Conservation (phyloP, 176 grass and related monocot species). For the maize (Zea mays) region Zm-B73-REFERENCE-NAM-5.0 NC_050100.1:63257501-63258000, state of each 20-base stretch:
- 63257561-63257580: no score
- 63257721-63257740: background rate
- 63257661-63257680: background rate
- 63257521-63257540: no score
- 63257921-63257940: background rate
- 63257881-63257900: background rate
- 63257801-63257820: background rate
- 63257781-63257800: background rate
- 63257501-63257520: no score
- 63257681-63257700: background rate
- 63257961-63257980: no score
- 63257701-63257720: background rate
- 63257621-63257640: no score
- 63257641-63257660: background rate
- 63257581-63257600: no score
- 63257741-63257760: slow-evolving; percentile 49
- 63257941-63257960: background rate
- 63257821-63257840: background rate
- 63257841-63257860: background rate
- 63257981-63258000: background rate
- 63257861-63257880: background rate
- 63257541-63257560: no score
- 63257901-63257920: background rate
- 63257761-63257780: slow-evolving; percentile 12
- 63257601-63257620: no score